A percentile compares a stretch with the other conserved stretches of the same genome.
Conservation (phyloP, 768 basidiomycete species). For the Auriscalpium vulgare region DNA sequence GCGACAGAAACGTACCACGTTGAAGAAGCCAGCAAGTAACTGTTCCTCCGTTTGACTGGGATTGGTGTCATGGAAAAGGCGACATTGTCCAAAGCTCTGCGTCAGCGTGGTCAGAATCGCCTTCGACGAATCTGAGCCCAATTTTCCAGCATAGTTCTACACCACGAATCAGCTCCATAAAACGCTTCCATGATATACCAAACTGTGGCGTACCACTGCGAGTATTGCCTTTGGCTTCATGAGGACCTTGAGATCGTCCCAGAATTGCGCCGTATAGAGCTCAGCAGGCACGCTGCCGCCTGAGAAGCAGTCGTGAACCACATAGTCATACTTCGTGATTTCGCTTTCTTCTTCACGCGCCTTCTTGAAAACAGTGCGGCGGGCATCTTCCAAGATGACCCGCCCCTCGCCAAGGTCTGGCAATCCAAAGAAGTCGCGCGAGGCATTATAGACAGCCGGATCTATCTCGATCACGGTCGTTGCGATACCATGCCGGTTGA, state of each 20-base stretch:
- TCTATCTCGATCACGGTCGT: conserved; percentile 92
- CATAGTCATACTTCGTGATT: conserved; percentile 46
- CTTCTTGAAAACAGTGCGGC: conserved; percentile 23
- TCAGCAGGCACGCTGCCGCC: conserved; percentile 87
- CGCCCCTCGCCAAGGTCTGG: conserved; percentile 48
- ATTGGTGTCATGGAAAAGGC: conserved; percentile 72
- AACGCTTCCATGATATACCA: too few relatives aligned
- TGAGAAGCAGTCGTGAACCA: conserved; percentile 90
- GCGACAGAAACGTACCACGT: conserved; percentile 47
- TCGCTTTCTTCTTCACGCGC: conserved; percentile 21
- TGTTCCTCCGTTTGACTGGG: conserved; percentile 37
- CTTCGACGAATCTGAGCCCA: conserved; percentile 52
- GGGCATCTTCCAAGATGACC: conserved; percentile 73
- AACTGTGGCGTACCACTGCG: conserved; percentile 55
- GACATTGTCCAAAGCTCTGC: conserved; percentile 67
- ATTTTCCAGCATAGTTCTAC: conserved; percentile 80
- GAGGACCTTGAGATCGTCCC: conserved; percentile 56
- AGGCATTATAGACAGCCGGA: conserved; percentile 80
- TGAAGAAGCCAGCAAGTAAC: conserved; percentile 48
- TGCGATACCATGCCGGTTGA: conserved; percentile 58
- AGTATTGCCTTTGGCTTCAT: conserved; percentile 68
- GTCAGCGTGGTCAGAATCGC: conserved; percentile 66
- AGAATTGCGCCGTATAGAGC: conserved; percentile 81
- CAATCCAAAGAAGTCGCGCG: conserved; percentile 74
- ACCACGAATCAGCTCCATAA: background rate